Percentiles rank a stretch among this genome's conserved stretches.
These are phyloP conservation scores for Aleurites moluccanus DNA, from an alignment of 441 rosid genomes.

Conservation along the genomic window DNA sequence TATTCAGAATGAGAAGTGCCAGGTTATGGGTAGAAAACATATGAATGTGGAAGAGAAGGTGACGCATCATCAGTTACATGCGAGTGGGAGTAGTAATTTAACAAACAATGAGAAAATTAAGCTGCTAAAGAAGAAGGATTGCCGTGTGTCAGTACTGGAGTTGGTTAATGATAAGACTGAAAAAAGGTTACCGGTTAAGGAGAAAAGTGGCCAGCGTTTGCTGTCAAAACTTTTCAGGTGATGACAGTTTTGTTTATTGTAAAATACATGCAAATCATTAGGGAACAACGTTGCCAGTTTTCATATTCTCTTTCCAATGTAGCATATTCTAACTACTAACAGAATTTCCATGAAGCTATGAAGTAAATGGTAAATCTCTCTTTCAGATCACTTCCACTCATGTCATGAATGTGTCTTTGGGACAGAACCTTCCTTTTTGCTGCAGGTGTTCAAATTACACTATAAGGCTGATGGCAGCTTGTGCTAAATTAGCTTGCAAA, in stretches of 20 bases:
- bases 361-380: constrained; percentile 1
- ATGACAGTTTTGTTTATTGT: constrained; percentile 11
- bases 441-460: background rate
- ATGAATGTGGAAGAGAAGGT: constrained; percentile 14
- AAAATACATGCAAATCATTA: background rate
- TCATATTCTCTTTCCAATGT: background rate
- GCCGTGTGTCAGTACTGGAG: background rate
- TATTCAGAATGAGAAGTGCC: constrained; percentile 7
- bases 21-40: constrained; percentile 12
- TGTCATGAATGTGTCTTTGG: background rate
- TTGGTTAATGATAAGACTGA: constrained; percentile 15
- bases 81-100: too few relatives aligned
- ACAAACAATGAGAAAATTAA: background rate
- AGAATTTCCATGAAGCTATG: background rate
- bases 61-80: background rate
- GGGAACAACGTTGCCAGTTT: background rate
- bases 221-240: constrained; percentile 40
- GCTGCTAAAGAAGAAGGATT: constrained; percentile 15
- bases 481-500: background rate
- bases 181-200: constrained; percentile 8
- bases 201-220: constrained; percentile 5
- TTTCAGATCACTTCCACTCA: background rate
- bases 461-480: background rate
- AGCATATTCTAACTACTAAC: background rate
- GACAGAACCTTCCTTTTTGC: background rate